Conservation (phyloP, 352 stramenopile genomes). For the Phytopythium mirpurense region DNA sequence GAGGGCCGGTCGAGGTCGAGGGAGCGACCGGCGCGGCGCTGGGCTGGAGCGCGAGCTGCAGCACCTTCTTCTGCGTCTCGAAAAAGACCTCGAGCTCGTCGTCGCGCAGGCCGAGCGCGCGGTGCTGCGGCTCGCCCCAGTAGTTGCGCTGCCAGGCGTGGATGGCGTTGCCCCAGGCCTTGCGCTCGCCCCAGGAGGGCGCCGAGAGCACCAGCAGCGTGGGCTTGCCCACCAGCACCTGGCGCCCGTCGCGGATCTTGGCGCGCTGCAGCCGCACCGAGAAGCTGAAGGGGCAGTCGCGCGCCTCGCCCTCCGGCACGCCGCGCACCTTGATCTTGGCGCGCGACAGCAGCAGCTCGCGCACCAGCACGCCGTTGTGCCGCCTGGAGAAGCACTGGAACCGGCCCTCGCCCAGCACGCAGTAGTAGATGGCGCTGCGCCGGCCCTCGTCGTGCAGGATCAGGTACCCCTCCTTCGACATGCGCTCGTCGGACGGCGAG, state of each 20-base stretch:
- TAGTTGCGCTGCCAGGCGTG: conserved; percentile 85
- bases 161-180: conserved; percentile 84
- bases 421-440: conserved; percentile 73
- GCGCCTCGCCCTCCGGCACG: conserved; percentile 62
- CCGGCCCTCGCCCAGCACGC: conserved; percentile 64
- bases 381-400: conserved; percentile 70
- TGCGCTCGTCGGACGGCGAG: conserved; percentile 8
- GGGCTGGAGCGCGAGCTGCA: conserved; percentile 44
- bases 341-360: conserved; percentile 59
- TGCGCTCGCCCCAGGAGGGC: conserved; percentile 70
- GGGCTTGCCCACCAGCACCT: conserved; percentile 56
- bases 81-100: conserved; percentile 76
- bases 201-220: conserved; percentile 57
- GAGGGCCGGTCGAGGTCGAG: too few species aligned
- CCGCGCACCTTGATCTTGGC: conserved; percentile 77
- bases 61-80: conserved; percentile 48
- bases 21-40: conserved; percentile 5
- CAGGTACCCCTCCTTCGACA: conserved; percentile 85
- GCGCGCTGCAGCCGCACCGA: conserved; percentile 63
- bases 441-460: conserved; percentile 62
- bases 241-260: conserved; percentile 63
- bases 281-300: conserved; percentile 72
- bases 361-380: conserved; percentile 56
- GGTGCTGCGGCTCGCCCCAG: conserved; percentile 76
- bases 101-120: conserved; percentile 29